Evolutionary conservation across 805 yeast genomes (phyloP), one percentile per base, ranked within the genome.

Genomic region (Teunomyces kruisii): DNA sequence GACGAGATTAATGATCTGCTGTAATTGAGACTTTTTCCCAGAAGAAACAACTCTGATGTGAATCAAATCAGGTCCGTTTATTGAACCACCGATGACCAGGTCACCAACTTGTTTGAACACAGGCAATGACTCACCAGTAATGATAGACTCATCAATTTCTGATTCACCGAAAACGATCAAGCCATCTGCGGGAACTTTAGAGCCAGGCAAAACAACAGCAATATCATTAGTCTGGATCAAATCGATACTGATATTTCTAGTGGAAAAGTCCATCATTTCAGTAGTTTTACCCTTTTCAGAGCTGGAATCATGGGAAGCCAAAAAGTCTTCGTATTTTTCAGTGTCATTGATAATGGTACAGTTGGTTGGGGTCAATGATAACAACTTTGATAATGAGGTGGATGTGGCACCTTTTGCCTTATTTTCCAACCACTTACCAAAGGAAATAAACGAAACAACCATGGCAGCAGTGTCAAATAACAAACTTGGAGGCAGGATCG

Each of bases 401-500:
- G 97, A 88, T 0, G 98, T 94, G 47, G 87, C 88, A 3, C 98
- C 96, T 59, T 94, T 89, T 2, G 99, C 98, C 51, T 78, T 81
- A 64, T 87, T 88, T 59, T 94, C 99, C 16, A 91, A 70, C 78
- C 88, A 86, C 66, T 94, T 92, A 2, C 99, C 99, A 37, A 90
- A 68, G 7, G 94, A 78, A 22, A 94, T 90, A 62, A 90, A 94
- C 4, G 83, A 68, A 41, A 92, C 75, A 33, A 94, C 73, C 95
- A 95, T 88, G 12, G 84, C 81, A 1, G 89, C 76, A 0, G 98
- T 90, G 47, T 89, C 97, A 70, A 94, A 91, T 29, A 90, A 71
- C 0, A 85, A 80, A 42, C 76, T 80, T 5, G 96, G 95, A 5
- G 83, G 76, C 42, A 61, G 59, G 0, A 61, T 51, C 17, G 57